phyloP scores from a whole-genome alignment of 345 rosid genomes.

The Diplotaxis tenuifolia region DNA sequence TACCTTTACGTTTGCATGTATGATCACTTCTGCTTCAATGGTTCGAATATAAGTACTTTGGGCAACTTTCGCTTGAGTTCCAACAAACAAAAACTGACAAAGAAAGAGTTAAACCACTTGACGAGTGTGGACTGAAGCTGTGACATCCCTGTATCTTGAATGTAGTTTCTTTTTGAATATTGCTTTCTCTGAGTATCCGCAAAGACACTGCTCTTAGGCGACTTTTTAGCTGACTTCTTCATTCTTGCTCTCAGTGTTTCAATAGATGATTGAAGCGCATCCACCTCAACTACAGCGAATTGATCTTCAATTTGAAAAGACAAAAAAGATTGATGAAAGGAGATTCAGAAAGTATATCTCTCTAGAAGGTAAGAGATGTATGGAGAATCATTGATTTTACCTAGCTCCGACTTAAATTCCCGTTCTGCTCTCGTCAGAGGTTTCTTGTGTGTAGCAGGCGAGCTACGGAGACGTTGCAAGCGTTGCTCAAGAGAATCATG shows the following conservation, averaged over 20 bases:
- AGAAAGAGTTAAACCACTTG: constrained; percentile 10
- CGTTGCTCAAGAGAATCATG: constrained; percentile 64
- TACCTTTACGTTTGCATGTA: constrained; percentile 11
- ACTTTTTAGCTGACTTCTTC: constrained; percentile 44
- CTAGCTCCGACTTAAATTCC: constrained; percentile 76
- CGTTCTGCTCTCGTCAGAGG: constrained; percentile 89
- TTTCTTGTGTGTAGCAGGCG: constrained; percentile 72
- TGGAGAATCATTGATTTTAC: constrained; percentile 43
- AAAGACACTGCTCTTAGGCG: constrained; percentile 34
- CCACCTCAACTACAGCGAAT: constrained; percentile 63
- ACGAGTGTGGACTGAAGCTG: constrained; percentile 61
- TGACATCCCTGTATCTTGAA: constrained; percentile 56
- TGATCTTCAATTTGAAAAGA: constrained; percentile 48
- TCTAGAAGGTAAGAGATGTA: background rate
- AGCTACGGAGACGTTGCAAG: constrained; percentile 58
- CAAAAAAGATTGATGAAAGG: constrained; percentile 3
- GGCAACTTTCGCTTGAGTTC: background rate
- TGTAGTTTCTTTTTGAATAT: constrained; percentile 38
- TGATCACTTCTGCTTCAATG: constrained; percentile 8
- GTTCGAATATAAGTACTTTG: background rate
- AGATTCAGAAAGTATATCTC: background rate
- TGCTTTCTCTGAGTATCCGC: constrained; percentile 38
- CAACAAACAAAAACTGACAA: constrained; percentile 13
- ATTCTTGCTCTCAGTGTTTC: constrained; percentile 66
- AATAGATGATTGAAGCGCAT: constrained; percentile 66